Percentiles rank a stretch among this genome's conserved stretches.
Conservation (phyloP, 495 filamentous ascomycete genomes). For the Friedmanniomyces simplex region DNA sequence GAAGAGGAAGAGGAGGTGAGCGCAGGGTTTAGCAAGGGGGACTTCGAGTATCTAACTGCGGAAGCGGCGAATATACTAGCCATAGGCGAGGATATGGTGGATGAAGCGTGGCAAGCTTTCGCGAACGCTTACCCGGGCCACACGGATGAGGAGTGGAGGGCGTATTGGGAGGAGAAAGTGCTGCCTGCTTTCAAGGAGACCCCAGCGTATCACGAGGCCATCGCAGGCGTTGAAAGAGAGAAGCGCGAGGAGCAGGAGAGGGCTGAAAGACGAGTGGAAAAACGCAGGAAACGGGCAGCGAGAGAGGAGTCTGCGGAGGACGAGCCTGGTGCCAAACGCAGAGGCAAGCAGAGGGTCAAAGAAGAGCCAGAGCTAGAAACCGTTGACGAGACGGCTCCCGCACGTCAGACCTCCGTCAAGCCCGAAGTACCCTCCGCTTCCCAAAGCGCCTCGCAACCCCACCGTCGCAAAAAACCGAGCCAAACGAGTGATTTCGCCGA, state of each 20-base stretch:
- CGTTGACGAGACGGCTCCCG: too few relatives aligned
- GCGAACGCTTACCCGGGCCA: constrained; percentile 8
- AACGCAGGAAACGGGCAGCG: too few relatives aligned
- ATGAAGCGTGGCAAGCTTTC: constrained; percentile 17
- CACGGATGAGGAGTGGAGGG: constrained; percentile 15
- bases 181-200: constrained; percentile 11
- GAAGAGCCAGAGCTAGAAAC: too few relatives aligned
- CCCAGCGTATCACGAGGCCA: not conserved
- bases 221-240: not conserved
- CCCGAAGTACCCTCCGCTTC: too few relatives aligned
- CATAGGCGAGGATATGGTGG: constrained; percentile 6
- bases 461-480: not conserved
- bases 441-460: not conserved
- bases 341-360: too few relatives aligned
- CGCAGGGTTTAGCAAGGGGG: too few relatives aligned
- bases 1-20: not conserved
- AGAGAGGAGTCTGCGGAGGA: too few relatives aligned
- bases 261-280: not conserved
- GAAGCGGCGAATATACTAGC: not conserved
- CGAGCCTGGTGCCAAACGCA: too few relatives aligned
- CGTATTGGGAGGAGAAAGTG: constrained; percentile 16
- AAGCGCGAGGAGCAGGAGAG: not conserved
- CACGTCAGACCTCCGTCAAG: too few relatives aligned
- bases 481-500: not conserved
- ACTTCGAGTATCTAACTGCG: too few relatives aligned